Conservation (phyloP, 2,329 filamentous ascomycete genomes). For the Paramyrothecium roridum region DNA sequence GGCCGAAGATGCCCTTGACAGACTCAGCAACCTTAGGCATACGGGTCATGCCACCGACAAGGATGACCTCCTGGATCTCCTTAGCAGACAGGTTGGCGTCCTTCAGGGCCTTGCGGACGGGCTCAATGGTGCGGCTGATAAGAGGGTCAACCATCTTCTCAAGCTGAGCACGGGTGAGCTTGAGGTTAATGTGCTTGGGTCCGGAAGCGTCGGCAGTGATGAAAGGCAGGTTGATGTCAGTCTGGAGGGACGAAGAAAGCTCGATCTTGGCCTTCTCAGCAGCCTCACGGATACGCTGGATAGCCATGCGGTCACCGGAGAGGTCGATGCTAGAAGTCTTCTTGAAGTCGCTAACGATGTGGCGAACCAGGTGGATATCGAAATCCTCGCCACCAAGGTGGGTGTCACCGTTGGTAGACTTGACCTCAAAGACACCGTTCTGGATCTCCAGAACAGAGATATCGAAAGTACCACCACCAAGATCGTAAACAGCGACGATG, state of each 20-base stretch:
- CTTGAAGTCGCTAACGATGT: slow-evolving; percentile 95
- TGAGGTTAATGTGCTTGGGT: slow-evolving; percentile 97
- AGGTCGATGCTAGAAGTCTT: slow-evolving; percentile 90
- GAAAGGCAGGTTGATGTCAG: slow-evolving; percentile 98
- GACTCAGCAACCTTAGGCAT: slow-evolving; percentile 98
- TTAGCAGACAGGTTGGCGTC: slow-evolving; percentile 87
- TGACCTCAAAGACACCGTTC: slow-evolving; percentile 97
- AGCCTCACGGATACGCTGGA: slow-evolving; percentile 97
- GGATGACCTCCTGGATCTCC: slow-evolving; percentile 96
- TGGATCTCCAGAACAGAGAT: slow-evolving; percentile 97
- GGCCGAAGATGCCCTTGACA: slow-evolving; percentile 94
- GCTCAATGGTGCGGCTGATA: slow-evolving; percentile 81
- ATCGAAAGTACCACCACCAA: slow-evolving; percentile 98
- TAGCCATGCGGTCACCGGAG: slow-evolving; percentile 91
- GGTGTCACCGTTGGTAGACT: slow-evolving; percentile 98
- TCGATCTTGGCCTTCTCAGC: slow-evolving; percentile 99
- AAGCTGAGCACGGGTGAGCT: slow-evolving; percentile 88
- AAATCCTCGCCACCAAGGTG: slow-evolving; percentile 98
- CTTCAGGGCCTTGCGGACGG: slow-evolving; percentile 95
- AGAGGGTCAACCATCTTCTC: slow-evolving; percentile 90
- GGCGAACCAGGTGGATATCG: slow-evolving; percentile 89
- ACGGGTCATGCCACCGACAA: slow-evolving; percentile 98
- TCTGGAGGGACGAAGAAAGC: slow-evolving; percentile 90
- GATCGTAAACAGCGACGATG: slow-evolving; percentile 92
- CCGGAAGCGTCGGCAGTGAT: slow-evolving; percentile 94